A percentile compares a stretch with the other conserved stretches of the same genome.
Conservation (phyloP, 1,284 basidiomycete species). For the Microbotryomycetes sp. region DNA sequence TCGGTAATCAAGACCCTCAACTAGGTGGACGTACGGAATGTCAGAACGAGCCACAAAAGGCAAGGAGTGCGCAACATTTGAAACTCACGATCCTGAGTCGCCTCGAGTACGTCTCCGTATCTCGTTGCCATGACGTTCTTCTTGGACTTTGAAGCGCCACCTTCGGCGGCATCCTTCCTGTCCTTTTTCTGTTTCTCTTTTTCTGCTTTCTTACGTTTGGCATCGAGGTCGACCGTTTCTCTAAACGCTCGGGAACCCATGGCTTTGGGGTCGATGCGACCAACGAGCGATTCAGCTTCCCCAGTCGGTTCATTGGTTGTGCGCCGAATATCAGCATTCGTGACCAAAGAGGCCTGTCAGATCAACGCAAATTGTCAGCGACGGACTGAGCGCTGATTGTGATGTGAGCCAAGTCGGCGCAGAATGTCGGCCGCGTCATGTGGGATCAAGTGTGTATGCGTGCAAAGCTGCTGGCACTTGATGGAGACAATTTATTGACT, state of each 20-base stretch:
- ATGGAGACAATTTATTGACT: background rate
- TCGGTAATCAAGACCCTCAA: constrained; percentile 86
- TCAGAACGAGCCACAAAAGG: too few relatives aligned
- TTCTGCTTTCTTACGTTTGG: constrained; percentile 61
- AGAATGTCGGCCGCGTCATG: background rate
- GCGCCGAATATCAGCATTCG: constrained; percentile 37
- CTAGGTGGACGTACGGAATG: too few relatives aligned
- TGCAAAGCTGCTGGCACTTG: background rate
- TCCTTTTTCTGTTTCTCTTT: constrained; percentile 18
- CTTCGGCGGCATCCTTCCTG: constrained; percentile 7
- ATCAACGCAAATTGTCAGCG: background rate
- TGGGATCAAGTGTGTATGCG: background rate
- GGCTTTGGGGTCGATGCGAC: constrained; percentile 79
- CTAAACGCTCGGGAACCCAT: constrained; percentile 90
- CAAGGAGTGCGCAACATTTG: background rate
- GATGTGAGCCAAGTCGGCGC: background rate
- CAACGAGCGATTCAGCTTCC: constrained; percentile 84
- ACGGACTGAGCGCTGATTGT: background rate
- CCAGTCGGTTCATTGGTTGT: constrained; percentile 92
- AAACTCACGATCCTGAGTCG: constrained; percentile 61
- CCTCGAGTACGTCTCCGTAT: constrained; percentile 82
- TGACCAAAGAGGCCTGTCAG: constrained; percentile 36
- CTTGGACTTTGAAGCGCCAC: background rate
- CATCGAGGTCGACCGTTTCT: constrained; percentile 80
- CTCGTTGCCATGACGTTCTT: constrained; percentile 37